Evolutionary conservation across 345 rosid species (phyloP).

Genomic region (Melaleuca alternifolia): DNA sequence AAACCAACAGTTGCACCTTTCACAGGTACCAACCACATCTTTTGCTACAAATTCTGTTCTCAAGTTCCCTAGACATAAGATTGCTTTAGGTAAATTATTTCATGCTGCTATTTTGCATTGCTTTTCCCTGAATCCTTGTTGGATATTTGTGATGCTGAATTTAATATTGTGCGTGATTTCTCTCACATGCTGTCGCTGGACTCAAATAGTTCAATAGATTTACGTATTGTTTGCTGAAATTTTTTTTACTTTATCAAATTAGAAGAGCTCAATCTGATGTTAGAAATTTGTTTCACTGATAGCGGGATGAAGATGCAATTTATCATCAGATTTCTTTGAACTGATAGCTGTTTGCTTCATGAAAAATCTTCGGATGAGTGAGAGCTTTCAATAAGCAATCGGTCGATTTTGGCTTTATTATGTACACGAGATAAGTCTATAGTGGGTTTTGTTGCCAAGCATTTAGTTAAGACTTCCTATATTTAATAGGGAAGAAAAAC

Average conservation of each 20-base stretch:
- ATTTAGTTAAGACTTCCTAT: background rate
- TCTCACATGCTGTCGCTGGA: background rate
- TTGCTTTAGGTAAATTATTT: background rate
- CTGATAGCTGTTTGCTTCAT: background rate
- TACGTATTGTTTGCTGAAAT: background rate
- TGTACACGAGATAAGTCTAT: background rate
- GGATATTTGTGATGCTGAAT: background rate
- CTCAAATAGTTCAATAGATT: background rate
- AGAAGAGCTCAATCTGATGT: background rate
- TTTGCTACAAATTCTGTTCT: background rate
- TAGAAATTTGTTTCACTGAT: background rate
- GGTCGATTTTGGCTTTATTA: background rate
- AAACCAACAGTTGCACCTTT: conserved; percentile 49
- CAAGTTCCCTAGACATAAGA: background rate
- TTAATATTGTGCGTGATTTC: background rate
- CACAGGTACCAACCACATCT: conserved; percentile 33
- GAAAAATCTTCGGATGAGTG: background rate
- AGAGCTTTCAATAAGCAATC: background rate
- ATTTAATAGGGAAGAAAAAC: conserved; percentile 67
- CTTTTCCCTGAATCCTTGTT: background rate
- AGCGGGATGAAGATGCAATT: background rate
- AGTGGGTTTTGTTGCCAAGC: background rate
- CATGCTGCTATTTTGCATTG: background rate
- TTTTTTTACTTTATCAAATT: background rate
- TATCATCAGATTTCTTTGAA: background rate